A percentile compares a stretch with the other conserved stretches of the same genome.
phyloP scores from a whole-genome alignment of 768 basidiomycete species.

The Erythrobasidium yunnanense region DNA sequence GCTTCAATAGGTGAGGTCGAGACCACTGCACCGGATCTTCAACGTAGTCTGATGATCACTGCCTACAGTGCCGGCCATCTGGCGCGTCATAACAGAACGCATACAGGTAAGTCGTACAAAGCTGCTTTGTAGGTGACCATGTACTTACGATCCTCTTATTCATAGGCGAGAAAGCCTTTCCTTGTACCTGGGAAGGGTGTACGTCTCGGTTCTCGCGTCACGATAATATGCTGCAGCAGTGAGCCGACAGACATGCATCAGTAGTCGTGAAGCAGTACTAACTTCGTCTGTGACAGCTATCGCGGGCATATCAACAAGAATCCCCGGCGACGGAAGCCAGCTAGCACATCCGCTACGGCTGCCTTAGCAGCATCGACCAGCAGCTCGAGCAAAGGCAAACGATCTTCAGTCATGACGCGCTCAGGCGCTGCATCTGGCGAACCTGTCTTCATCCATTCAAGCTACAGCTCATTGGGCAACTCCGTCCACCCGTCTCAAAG shows the following conservation, averaged over 20 bases:
- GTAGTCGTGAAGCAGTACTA: not conserved
- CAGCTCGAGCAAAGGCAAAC: too few species aligned
- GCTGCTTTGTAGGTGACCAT: too few species aligned
- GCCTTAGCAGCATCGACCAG: too few species aligned
- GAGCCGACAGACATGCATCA: not conserved
- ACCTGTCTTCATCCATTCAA: conserved; percentile 1
- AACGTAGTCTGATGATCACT: not conserved
- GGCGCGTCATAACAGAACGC: conserved; percentile 8
- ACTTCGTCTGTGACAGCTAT: conserved; percentile 15
- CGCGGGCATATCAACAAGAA: conserved; percentile 7
- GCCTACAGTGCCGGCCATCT: conserved; percentile 6
- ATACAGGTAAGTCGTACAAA: too few species aligned
- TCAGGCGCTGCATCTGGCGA: not conserved
- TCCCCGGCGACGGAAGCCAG: conserved; percentile 9
- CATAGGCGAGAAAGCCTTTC: conserved; percentile 14
- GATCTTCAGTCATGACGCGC: too few species aligned
- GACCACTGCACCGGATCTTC: not conserved
- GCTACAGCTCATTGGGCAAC: not conserved
- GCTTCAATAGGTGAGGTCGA: conserved; percentile 1
- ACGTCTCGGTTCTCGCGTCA: conserved; percentile 13
- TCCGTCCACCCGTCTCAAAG: not conserved
- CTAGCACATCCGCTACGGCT: not conserved
- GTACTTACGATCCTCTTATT: too few species aligned
- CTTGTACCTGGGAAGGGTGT: not conserved
- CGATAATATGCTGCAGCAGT: conserved; percentile 25